Conservation (phyloP, 768 basidiomycete genomes). For the Gymnopilus junonius region DNA sequence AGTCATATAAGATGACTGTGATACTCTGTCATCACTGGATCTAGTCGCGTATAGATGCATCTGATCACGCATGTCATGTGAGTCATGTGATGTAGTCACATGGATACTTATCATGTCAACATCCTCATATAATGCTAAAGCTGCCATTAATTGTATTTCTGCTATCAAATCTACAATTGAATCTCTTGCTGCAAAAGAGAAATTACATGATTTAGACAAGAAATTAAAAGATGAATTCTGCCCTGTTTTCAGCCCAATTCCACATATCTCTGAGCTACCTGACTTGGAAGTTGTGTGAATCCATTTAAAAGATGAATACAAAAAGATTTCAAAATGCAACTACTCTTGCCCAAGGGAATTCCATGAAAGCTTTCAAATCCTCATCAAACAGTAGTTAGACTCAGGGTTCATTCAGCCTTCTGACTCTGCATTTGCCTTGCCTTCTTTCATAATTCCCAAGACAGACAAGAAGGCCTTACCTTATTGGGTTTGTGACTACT, state of each 20-base stretch:
- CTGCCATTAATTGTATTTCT: background rate
- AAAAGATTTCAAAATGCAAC: constrained; percentile 12
- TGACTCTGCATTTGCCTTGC: constrained; percentile 31
- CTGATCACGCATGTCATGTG: no score
- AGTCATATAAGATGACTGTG: no score
- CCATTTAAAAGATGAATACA: constrained; percentile 27
- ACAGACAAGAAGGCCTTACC: constrained; percentile 28
- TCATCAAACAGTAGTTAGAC: constrained; percentile 32
- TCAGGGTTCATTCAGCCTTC: constrained; percentile 35
- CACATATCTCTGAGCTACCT: constrained; percentile 13
- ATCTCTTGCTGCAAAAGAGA: background rate
- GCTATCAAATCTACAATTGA: background rate
- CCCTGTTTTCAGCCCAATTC: constrained; percentile 19
- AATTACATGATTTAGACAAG: background rate
- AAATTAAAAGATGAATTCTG: constrained; percentile 2
- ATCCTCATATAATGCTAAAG: no score
- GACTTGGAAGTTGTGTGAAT: constrained; percentile 11
- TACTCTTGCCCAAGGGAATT: constrained; percentile 38
- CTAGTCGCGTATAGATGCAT: no score
- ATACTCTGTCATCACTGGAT: no score
- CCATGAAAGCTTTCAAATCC: constrained; percentile 28
- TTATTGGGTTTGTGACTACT: constrained; percentile 38
- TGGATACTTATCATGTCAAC: no score
- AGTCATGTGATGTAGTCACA: no score
- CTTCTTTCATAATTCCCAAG: constrained; percentile 41